Base-by-base conservation (phyloP, 352 stramenopile genomes). In the Phytophthora pistaciae region DNA sequence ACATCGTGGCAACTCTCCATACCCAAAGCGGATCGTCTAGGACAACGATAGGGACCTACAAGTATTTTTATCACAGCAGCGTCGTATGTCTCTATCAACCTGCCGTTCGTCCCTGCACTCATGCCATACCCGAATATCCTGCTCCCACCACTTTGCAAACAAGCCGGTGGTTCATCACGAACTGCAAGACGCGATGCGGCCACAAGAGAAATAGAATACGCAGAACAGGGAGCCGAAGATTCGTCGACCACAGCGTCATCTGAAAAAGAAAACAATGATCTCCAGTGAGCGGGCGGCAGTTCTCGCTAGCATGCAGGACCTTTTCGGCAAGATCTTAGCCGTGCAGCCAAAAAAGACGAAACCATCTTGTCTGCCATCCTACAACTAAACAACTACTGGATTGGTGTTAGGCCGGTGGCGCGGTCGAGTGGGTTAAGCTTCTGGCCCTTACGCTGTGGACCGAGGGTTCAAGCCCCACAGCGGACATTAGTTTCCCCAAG, bases 1-100 rank as follows among this genome's bases (percentile, higher is more conserved):
- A 71, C 21, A 60, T 61, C 9, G 14, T 71, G 3, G 56, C 64
- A 20, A 36, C 64, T 23, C 16, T 60, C 7, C 53, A 54, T 49
- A 36, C 18, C 20, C 20, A 60, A 23, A 60, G 21, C 42, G 31
- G 46, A 5, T 60, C 29, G 9, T n/a, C 29, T 5, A 63, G 11
- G 0, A 40, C 40, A 7, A 66, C 64, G 7, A 2, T 36, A 20
- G 48, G 48, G 14, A 49, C 48, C 0, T 60, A 50, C 16, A 56
- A 21, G 4, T 52, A 20, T 44, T 66, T 66, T 16, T 33, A 65
- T 11, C 14, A 71, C 56, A 1, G 11, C n/a, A 3, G 0, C 38
- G 3, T n/a, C 46, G 21, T 66, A 29, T 16, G 21, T 20, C 0
- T 10, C 48, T 0, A 23, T 71, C 10, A 50, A 10, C 7, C 9